Evolutionary conservation across 768 basidiomycete genomes (phyloP).

Genomic region (Tricholoma sp.): DNA sequence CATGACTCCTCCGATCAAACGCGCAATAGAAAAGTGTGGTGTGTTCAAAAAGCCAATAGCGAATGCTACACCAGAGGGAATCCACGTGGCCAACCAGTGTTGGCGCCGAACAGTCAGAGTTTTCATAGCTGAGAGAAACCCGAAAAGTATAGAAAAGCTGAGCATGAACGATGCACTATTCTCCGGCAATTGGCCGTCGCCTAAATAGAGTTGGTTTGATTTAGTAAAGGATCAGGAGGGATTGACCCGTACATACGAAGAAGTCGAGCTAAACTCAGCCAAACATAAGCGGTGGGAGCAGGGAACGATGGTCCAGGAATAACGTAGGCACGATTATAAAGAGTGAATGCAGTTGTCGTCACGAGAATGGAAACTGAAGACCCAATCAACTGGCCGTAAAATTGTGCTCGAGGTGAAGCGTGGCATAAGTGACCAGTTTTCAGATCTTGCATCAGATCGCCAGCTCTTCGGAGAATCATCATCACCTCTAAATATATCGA

Average conservation of each 20-base stretch:
- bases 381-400: slow-evolving; percentile 91
- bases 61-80: slow-evolving; percentile 92
- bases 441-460: slow-evolving; percentile 97
- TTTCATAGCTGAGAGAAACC: slow-evolving; percentile 61
- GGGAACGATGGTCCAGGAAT: slow-evolving; percentile 96
- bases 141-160: slow-evolving; percentile 69
- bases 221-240: not conserved
- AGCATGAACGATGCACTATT: slow-evolving; percentile 77
- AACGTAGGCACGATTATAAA: slow-evolving; percentile 83
- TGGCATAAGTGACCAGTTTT: slow-evolving; percentile 93
- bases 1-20: slow-evolving; percentile 81
- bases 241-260: slow-evolving; percentile 48
- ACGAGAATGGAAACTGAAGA: slow-evolving; percentile 85
- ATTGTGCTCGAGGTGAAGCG: slow-evolving; percentile 91
- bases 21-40: slow-evolving; percentile 89
- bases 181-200: slow-evolving; percentile 78
- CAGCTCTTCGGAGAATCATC: slow-evolving; percentile 52
- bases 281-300: slow-evolving; percentile 93
- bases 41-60: slow-evolving; percentile 96
- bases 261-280: slow-evolving; percentile 74
- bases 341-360: slow-evolving; percentile 79
- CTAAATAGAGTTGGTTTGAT: slow-evolving; percentile 29
- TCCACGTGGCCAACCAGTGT: slow-evolving; percentile 61
- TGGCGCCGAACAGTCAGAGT: slow-evolving; percentile 46
- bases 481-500: not conserved